Percentiles rank a stretch among this genome's conserved stretches.
Conservation (phyloP, 2,329 filamentous ascomycete species). For the Alternaria dauci region DNA sequence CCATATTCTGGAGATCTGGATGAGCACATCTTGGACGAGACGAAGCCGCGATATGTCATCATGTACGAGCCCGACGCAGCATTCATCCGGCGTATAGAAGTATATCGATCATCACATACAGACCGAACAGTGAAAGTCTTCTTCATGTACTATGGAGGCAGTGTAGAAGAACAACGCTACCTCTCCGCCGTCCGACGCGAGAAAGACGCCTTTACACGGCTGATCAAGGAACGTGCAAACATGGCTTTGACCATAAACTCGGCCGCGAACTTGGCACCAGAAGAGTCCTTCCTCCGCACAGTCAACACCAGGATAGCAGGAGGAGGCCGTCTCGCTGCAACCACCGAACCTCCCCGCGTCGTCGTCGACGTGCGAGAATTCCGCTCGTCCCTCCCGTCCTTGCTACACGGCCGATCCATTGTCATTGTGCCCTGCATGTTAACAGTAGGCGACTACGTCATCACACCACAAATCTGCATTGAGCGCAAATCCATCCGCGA, state of each 20-base stretch:
- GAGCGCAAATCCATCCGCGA: constrained; percentile 95
- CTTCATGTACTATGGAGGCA: constrained; percentile 95
- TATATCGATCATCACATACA: constrained; percentile 93
- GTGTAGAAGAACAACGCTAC: constrained; percentile 94
- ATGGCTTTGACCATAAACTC: constrained; percentile 91
- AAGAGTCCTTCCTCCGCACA: constrained; percentile 91
- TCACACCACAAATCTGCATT: constrained; percentile 89
- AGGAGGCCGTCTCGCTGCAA: constrained; percentile 83
- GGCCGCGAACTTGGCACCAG: constrained; percentile 72
- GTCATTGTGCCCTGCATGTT: constrained; percentile 92
- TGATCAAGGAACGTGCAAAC: constrained; percentile 91
- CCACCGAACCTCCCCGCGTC: constrained; percentile 85
- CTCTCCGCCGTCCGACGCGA: constrained; percentile 89
- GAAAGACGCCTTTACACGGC: constrained; percentile 92
- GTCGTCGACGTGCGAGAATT: constrained; percentile 98
- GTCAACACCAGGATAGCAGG: constrained; percentile 97
- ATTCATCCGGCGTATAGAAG: constrained; percentile 93
- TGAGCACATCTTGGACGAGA: constrained; percentile 93
- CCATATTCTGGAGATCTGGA: constrained; percentile 96
- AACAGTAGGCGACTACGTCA: constrained; percentile 94
- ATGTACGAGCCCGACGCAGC: constrained; percentile 98
- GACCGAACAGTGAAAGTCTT: constrained; percentile 91
- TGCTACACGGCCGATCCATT: constrained; percentile 89
- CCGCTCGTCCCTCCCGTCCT: constrained; percentile 86
- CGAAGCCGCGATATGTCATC: constrained; percentile 91